These are phyloP conservation scores for Epichloe gansuensis DNA, from an alignment of 2,329 filamentous ascomycete species.

Conservation along the genomic window DNA sequence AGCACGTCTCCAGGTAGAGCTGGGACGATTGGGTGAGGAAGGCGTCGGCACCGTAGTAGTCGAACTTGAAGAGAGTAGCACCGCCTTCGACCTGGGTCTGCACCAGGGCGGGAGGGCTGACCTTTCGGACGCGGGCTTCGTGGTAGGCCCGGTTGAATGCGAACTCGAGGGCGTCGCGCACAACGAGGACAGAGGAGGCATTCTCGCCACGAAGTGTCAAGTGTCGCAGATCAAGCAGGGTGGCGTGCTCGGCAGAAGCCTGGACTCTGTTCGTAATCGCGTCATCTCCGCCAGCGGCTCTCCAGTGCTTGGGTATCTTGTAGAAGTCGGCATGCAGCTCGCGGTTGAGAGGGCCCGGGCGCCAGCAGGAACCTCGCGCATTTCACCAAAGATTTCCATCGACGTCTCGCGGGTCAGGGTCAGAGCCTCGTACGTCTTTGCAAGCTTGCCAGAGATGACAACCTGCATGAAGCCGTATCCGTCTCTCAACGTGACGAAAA, in stretches of 20 bases:
- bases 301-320: conserved; percentile 51
- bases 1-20: conserved; percentile 89
- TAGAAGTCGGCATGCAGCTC: conserved; percentile 89
- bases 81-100: conserved; percentile 94
- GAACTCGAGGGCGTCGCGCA: conserved; percentile 67
- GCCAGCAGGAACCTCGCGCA: conserved; percentile 67
- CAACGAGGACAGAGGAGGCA: conserved; percentile 75
- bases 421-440: conserved; percentile 84
- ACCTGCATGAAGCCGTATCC: conserved; percentile 43
- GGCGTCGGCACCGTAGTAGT: conserved; percentile 80
- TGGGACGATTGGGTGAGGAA: conserved; percentile 96
- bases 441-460: conserved; percentile 57
- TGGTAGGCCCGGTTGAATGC: conserved; percentile 73
- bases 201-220: conserved; percentile 75
- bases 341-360: conserved; percentile 67
- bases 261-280: conserved; percentile 72
- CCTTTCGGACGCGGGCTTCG: conserved; percentile 67
- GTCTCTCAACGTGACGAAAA: conserved; percentile 77
- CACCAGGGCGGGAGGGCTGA: conserved; percentile 80
- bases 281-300: conserved; percentile 75
- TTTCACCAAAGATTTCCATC: conserved; percentile 70
- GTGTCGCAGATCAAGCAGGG: conserved; percentile 69
- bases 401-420: conserved; percentile 81
- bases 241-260: conserved; percentile 42
- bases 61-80: conserved; percentile 77